These are phyloP conservation scores for Penicillium brevicompactum DNA, from an alignment of 2,329 filamentous ascomycete species.

Conservation along the genomic window DNA sequence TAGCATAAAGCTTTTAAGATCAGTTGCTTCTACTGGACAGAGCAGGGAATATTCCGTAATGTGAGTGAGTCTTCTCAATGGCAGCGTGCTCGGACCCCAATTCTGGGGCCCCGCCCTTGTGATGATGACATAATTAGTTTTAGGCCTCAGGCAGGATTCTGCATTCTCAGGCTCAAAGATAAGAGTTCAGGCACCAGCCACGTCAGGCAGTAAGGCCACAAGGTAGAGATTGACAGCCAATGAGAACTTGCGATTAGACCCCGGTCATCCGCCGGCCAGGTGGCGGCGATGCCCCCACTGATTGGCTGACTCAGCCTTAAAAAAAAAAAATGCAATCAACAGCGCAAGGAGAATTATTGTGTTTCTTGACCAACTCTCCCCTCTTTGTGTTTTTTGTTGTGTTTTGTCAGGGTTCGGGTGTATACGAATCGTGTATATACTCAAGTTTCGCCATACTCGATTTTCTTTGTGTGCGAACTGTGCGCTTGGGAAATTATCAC, in stretches of 20 bases:
- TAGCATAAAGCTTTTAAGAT: neutral
- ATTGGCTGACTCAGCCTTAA: slow-evolving; percentile 11
- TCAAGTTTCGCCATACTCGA: neutral
- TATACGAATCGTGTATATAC: slow-evolving; percentile 9
- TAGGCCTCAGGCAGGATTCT: too few species aligned
- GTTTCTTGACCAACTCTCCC: slow-evolving; percentile 11
- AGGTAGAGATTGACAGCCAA: neutral
- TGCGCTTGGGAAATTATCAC: slow-evolving; percentile 2
- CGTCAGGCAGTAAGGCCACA: neutral
- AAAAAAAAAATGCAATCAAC: slow-evolving; percentile 12
- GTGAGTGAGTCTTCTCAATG: too few species aligned
- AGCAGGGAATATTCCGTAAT: too few species aligned
- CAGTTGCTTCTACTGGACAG: too few species aligned
- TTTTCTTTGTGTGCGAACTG: slow-evolving; percentile 8
- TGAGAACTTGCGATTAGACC: slow-evolving; percentile 1
- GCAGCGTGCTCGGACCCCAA: too few species aligned
- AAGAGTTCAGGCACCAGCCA: neutral
- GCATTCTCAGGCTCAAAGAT: neutral
- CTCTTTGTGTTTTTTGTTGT: slow-evolving; percentile 8
- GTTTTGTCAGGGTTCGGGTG: slow-evolving; percentile 8
- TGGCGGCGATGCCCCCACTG: slow-evolving; percentile 5
- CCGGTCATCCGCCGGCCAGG: neutral
- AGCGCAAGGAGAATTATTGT: slow-evolving; percentile 4
- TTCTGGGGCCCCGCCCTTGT: neutral
- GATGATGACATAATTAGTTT: neutral